Evolutionary conservation across 2,329 filamentous ascomycete species (phyloP), one percentile per base, ranked within the genome.

Genomic region (Grosmannia clavigera): DNA sequence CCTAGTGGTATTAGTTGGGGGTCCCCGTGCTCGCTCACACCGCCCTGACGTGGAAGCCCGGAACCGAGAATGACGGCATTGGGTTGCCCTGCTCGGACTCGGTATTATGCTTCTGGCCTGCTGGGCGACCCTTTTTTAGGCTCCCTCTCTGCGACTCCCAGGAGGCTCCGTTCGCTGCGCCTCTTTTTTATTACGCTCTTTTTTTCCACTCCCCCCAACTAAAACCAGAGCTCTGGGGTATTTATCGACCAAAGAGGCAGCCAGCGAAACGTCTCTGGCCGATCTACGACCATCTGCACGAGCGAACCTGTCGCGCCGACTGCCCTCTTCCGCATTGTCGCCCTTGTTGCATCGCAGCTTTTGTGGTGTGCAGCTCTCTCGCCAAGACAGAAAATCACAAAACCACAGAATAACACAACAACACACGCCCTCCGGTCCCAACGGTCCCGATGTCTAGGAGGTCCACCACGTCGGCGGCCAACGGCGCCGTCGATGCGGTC

Each of bases 371-470:
- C 5, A 31, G 29, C 29, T 31, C 6, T 35, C 33, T 35, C 33
- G 33, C 33, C 6, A 35, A 10, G 6, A 35, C 33, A 31, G 7
- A 31, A 31, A 7, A 31, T 7, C 31, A 11, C 5, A 35, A 35
- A 35, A 35, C 5, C 5, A 11, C 33, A 35, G 10, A 35, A 9
- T 2, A 35, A 35, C 5, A 35, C 33, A 35, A 35, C 5, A 35
- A 31, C 31, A 38, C 6, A 38, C 5, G 12, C 9, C 3, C 35
- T 10, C 35, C 35, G 12, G 9, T 40, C 43, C 25, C 29, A 25
- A 22, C 54, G 10, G 16, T 48, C 22, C 19, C 55, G 58, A 66
- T 66, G 65, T 65, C 65, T 31, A 61, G 62, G 61, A 61, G 65
- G 29, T 16, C 56, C 14, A 56, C 63, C 27, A 50, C 58, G 2